Base-by-base conservation (phyloP, 2,329 filamentous ascomycete species). In the Myriosclerotinia curreyana region DNA sequence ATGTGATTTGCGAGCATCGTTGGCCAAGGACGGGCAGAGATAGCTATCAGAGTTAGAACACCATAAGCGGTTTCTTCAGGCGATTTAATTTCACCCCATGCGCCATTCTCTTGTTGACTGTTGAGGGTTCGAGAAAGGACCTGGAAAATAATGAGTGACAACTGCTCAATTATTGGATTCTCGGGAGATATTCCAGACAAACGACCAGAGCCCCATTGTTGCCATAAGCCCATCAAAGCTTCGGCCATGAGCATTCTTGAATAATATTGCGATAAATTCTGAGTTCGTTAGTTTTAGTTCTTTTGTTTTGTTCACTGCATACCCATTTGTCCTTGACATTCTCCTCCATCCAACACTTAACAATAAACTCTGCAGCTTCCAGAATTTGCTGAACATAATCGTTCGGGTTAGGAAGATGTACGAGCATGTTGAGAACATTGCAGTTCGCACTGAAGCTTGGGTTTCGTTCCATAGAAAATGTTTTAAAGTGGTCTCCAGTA, bases 1-100 rank as follows among this genome's bases (percentile, higher is more conserved):
- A 59, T 49, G 6, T 46, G 15, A 44, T 22, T n/a, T 12, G 8
- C 15, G 34, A 59, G 20, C 3, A 25, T 17, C 25, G 25, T 34
- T 17, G 28, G 15, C 38, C 17, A 25, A n/a, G 28, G 53, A 22
- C 22, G 31, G 5, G 25, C 15, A 28, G 8, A 28, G 20, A 46
- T 25, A 14, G 22, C 15, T 12, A 8, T 25, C 31, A 59, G 25
- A 5, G 22, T 48, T 28, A 48, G 25, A 31, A 34, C 22, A 3
- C n/a, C 36, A 59, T 48, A 59, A 25, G 42, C 55, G 5, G 55
- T 59, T 22, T 44, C 42, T 36, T 59, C 55, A n/a, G 12, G 34
- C n/a, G 53, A 55, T 14, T 28, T 31, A 5, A n/a, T 1, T 22
- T 25, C n/a, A 22, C 42, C 55, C 55, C 40, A 59, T 20, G 55